A percentile compares a stretch with the other conserved stretches of the same genome.
phyloP scores from a whole-genome alignment of 2,329 filamentous ascomycete species.

The Fusarium caatingaense region DNA sequence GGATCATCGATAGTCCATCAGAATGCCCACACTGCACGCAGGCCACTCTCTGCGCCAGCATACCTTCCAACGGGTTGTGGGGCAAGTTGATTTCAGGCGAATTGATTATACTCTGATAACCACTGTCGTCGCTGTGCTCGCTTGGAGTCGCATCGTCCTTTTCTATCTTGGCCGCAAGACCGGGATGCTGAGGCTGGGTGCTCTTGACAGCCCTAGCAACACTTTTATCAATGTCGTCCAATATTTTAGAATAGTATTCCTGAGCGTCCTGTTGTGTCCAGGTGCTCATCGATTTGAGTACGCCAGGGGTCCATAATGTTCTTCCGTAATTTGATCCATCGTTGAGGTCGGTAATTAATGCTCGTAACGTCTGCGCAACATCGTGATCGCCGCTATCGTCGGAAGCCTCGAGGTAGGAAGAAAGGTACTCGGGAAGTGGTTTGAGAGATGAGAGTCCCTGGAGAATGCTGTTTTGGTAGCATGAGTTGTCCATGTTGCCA shows the following conservation, averaged over 20 bases:
- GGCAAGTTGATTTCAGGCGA: conserved; percentile 54
- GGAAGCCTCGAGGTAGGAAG: conserved; percentile 53
- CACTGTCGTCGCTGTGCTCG: conserved; percentile 67
- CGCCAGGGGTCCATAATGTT: conserved; percentile 82
- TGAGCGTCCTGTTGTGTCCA: conserved; percentile 98
- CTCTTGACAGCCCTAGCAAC: conserved; percentile 62
- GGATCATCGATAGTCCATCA: conserved; percentile 88
- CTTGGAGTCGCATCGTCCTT: conserved; percentile 59
- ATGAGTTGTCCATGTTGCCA: conserved; percentile 94
- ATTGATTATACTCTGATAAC: conserved; percentile 61
- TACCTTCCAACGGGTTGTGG: conserved; percentile 85
- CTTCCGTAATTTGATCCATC: conserved; percentile 76
- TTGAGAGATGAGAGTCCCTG: conserved; percentile 83
- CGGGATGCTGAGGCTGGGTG: conserved; percentile 46
- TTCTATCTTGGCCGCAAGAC: conserved; percentile 54
- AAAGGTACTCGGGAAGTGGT: conserved; percentile 75
- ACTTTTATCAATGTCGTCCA: conserved; percentile 87
- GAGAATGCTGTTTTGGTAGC: conserved; percentile 96
- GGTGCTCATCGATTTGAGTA: conserved; percentile 91
- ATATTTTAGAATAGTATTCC: conserved; percentile 92
- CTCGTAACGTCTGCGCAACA: conserved; percentile 65
- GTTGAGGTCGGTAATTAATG: conserved; percentile 77
- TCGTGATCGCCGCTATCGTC: conserved; percentile 48
- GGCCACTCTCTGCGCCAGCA: conserved; percentile 87
- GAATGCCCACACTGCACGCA: conserved; percentile 88